Conservation (phyloP, 2,329 filamentous ascomycete species). For the Fusarium sp. region DNA sequence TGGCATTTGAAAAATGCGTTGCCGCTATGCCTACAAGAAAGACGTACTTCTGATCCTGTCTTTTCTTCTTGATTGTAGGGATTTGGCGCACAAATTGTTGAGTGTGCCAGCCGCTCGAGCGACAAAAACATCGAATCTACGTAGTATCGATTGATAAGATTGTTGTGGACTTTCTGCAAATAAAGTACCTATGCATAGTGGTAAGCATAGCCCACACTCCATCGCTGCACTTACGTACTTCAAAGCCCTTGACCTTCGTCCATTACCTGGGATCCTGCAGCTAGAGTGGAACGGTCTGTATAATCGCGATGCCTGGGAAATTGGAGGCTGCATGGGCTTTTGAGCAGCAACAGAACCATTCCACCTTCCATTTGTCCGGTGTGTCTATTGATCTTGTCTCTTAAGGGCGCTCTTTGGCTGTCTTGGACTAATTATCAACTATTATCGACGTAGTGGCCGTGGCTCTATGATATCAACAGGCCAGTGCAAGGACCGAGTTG, state of each 20-base stretch:
- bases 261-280: not conserved
- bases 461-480: not conserved
- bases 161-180: not conserved
- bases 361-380: not conserved
- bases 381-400: not conserved
- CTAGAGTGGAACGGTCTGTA: not conserved
- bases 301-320: not conserved
- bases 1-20: not conserved
- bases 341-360: not conserved
- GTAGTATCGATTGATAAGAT: not conserved
- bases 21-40: not conserved
- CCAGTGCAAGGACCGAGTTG: not conserved
- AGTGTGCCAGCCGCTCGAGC: not conserved
- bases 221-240: not conserved
- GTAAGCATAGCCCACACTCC: not conserved
- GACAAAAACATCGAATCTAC: not conserved
- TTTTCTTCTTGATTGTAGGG: not conserved
- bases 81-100: not conserved
- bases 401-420: not conserved
- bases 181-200: not conserved
- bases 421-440: not conserved
- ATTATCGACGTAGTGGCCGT: not conserved
- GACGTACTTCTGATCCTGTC: not conserved
- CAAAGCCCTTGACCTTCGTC: not conserved
- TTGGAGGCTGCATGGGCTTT: not conserved